Percentiles rank a stretch among this genome's conserved stretches.
Conservation (phyloP, 2,329 filamentous ascomycete genomes). For the Ilyonectria destructans region DNA sequence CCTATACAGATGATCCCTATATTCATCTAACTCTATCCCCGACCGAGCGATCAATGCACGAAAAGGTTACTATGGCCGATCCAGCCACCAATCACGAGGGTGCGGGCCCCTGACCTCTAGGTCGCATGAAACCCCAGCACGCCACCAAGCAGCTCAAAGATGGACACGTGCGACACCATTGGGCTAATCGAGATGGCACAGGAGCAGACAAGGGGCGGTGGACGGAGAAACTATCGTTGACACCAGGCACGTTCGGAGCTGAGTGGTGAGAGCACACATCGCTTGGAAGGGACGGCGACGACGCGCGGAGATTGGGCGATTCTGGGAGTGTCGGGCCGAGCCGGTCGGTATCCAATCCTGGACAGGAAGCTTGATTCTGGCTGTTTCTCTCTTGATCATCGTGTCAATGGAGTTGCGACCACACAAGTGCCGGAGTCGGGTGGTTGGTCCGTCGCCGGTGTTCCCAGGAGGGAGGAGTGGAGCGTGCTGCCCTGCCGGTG, state of each 20-base stretch:
- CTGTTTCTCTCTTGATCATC: not conserved
- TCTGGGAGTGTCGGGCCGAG: slow-evolving; percentile 23
- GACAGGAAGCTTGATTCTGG: slow-evolving; percentile 17
- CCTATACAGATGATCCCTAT: slow-evolving; percentile 24
- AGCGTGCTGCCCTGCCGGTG: not conserved
- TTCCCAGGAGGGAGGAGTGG: slow-evolving; percentile 2
- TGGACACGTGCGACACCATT: slow-evolving; percentile 40
- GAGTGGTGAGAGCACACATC: slow-evolving; percentile 8
- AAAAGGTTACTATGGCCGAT: slow-evolving; percentile 25
- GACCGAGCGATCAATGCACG: slow-evolving; percentile 39
- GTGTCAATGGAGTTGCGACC: slow-evolving; percentile 8
- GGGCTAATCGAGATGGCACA: slow-evolving; percentile 32
- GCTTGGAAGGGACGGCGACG: not conserved
- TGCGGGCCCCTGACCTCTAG: slow-evolving; percentile 25
- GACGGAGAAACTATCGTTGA: not conserved
- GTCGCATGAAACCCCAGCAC: slow-evolving; percentile 39
- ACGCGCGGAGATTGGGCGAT: slow-evolving; percentile 23
- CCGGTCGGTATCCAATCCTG: slow-evolving; percentile 12
- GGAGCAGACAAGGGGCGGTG: slow-evolving; percentile 5
- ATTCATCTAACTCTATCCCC: slow-evolving; percentile 43
- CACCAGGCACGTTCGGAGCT: slow-evolving; percentile 11
- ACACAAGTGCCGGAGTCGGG: slow-evolving; percentile 9
- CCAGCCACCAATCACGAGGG: slow-evolving; percentile 40
- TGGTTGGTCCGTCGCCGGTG: not conserved
- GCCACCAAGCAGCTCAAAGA: slow-evolving; percentile 31